Conservation (phyloP, 805 yeast species). For the Metschnikowia bowlesiae region DNA sequence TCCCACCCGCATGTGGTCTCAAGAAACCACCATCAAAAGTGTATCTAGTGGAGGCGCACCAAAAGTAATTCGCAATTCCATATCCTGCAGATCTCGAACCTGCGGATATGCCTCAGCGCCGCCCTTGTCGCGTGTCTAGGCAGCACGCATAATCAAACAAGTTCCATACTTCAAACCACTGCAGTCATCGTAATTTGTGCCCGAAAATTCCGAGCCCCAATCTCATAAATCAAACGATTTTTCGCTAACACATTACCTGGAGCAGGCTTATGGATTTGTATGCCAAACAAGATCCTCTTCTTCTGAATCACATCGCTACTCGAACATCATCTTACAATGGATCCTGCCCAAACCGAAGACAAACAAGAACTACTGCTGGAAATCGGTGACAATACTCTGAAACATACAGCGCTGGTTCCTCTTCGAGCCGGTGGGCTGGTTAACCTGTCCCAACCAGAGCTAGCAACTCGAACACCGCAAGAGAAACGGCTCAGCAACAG, state of each 20-base stretch:
- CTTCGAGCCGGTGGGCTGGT: background rate
- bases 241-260: background rate
- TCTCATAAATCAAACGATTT: background rate
- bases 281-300: background rate
- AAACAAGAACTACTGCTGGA: conserved; percentile 1
- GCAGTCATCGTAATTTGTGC: background rate
- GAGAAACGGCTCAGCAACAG: conserved; percentile 1
- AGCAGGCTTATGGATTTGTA: background rate
- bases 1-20: too few relatives aligned
- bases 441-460: background rate
- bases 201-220: background rate
- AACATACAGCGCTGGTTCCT: background rate
- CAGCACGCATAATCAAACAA: conserved; percentile 1
- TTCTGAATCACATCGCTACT: background rate
- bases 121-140: conserved; percentile 4
- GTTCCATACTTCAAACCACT: background rate
- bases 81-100: too few relatives aligned
- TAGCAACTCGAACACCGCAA: background rate
- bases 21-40: background rate
- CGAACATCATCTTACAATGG: conserved; percentile 1
- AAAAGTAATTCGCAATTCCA: background rate
- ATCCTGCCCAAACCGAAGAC: background rate
- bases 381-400: background rate
- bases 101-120: background rate
- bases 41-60: background rate